Evolutionary conservation across 352 stramenopile species (phyloP).

Genomic region (Globisporangium viniferum): DNA sequence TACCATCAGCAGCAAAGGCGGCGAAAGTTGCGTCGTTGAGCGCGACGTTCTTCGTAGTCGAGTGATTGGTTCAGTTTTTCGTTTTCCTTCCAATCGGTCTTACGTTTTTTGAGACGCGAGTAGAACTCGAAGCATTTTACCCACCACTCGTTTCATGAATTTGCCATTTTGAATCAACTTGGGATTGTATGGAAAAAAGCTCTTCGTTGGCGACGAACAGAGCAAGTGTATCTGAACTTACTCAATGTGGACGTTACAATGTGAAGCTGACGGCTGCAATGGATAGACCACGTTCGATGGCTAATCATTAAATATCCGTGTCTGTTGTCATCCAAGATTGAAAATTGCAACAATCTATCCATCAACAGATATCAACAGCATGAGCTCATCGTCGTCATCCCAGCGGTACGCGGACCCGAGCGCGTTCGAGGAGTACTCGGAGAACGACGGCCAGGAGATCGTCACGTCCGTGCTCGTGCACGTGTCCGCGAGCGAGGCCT

Average conservation of each 20-base stretch:
- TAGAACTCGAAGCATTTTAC: not conserved
- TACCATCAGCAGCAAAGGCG: not conserved
- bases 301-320: no score
- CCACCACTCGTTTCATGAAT: not conserved
- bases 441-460: constrained; percentile 54
- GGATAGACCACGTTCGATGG: no score
- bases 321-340: no score
- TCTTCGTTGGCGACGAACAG: not conserved
- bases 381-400: constrained; percentile 1
- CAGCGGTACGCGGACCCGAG: constrained; percentile 36
- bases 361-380: not conserved
- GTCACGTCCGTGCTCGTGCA: constrained; percentile 54
- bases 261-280: no score
- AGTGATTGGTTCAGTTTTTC: not conserved
- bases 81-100: not conserved
- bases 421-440: constrained; percentile 41
- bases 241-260: no score
- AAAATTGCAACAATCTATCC: no score
- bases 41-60: constrained; percentile 11
- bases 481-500: constrained; percentile 39
- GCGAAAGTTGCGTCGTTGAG: constrained; percentile 10
- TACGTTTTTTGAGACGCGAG: not conserved
- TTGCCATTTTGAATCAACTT: not conserved
- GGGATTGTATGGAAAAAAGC: not conserved
- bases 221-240: not conserved